Evolutionary conservation across 1,284 basidiomycete species (phyloP), one percentile per base, ranked within the genome.

Genomic region (Cryptococcus sp.): DNA sequence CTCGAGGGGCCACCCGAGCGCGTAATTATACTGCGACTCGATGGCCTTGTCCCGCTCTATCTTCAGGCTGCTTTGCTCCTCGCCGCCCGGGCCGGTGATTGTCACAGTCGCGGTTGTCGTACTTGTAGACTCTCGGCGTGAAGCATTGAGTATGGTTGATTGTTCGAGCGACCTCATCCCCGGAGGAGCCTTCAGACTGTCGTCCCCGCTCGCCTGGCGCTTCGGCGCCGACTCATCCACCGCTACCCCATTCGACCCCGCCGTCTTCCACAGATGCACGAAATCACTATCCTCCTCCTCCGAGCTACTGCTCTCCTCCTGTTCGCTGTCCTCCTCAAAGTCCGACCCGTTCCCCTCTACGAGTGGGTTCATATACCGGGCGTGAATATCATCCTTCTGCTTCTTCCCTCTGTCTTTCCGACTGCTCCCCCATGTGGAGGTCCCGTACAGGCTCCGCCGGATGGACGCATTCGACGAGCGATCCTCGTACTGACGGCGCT

Each of bases 1-100:
- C 59, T 88, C 86, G 13, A 87, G 79, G 8, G 87, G 84, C 75
- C 91, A 96, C 4, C 88, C 89, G 37, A 98, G 82, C 18, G 69
- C 65, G 20, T 63, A 63, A 48, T 66, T 67, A 60, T 75, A 76
- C 53, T 74, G 72, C 13, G 42, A 46, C 43, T 70, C 68, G 45
- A 69, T 61, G 23, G 58, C 64, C 28, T 47, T 61, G 46, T 62
- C 44, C 15, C 33, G 28, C 23, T 60, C 46, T 23, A 50, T 61
- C 35, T 57, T 58, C 20, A n/a, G 7, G 20, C 49, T 46, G 44
- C 50, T 53, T 36, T 35, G 16, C 8, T 50, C 46, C 4, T 37
- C 37, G 33, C 44, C 49, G 8, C 28, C 28, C 28, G 28, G 28
- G 28, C 28, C 28, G 5, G 28, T 33, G 28, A 33, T 33, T 4